Base-by-base conservation (phyloP, 163 green algal genomes). In the Trebouxiophyceae sp. region DNA sequence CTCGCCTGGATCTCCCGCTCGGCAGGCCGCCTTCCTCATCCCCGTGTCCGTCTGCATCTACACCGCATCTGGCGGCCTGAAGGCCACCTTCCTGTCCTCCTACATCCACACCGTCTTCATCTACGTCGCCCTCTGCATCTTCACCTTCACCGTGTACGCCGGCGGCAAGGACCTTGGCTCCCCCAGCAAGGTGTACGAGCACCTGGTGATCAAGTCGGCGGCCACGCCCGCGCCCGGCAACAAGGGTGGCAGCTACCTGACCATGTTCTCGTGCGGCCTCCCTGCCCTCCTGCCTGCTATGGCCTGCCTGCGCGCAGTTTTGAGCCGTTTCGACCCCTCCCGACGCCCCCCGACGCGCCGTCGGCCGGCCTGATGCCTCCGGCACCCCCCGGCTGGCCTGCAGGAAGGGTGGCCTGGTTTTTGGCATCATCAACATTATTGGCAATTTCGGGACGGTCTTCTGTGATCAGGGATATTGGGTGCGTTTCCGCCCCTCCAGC, bases 361-460 rank as follows among this genome's bases (percentile, higher is more conserved):
- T n/a, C n/a, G n/a, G n/a, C n/a, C n/a, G n/a, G n/a, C n/a, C n/a
- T n/a, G n/a, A n/a, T n/a, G n/a, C n/a, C n/a, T n/a, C n/a, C n/a
- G n/a, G n/a, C n/a, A n/a, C n/a, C n/a, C n/a, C 39, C 67, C 85
- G 60, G 81, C 81, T 3, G 91, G 91, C 46, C 63, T 96, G 26
- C 85, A n/a, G n/a, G n/a, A 69, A 86, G 60, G 81, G 82, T 3
- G 91, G 91, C 46, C 63, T 96, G 26, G 86, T 94, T 72, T 97
- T 97, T 60, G 91, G 91, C 46, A 87, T 97, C 70, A 97, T 97
- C 84, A 97, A 97, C 83, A 85, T 97, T 66, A 90, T 97, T 45
- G 91, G 80, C 31, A 93, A 93, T 80, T 93, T 95, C 65, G 88
- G 91, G 67, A 97, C 91, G 3, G 89, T 97, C 31, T 97, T 95